A percentile compares a stretch with the other conserved stretches of the same genome.
These are phyloP conservation scores for Plasmopara viticola DNA, from an alignment of 352 stramenopile genomes.

Conservation along the genomic window DNA sequence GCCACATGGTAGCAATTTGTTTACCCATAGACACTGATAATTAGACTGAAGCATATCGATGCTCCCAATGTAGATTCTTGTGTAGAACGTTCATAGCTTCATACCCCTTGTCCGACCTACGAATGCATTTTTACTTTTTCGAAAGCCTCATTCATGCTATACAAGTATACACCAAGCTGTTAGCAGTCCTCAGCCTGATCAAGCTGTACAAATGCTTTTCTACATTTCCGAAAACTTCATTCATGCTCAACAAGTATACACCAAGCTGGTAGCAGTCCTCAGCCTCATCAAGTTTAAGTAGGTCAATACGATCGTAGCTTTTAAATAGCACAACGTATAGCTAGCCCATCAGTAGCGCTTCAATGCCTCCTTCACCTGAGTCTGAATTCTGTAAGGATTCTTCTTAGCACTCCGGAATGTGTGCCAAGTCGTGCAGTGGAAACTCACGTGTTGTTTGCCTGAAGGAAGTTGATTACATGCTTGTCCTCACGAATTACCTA, in stretches of 20 bases:
- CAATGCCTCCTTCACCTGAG: constrained; percentile 7
- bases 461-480: not conserved
- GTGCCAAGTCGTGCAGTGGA: constrained; percentile 7
- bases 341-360: constrained; percentile 6
- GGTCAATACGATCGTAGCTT: constrained; percentile 5
- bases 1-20: too few species aligned
- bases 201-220: too few species aligned
- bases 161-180: constrained; percentile 4
- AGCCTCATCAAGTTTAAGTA: constrained; percentile 8
- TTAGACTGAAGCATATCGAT: constrained; percentile 1
- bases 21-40: too few species aligned
- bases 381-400: constrained; percentile 5
- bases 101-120: not conserved
- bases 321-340: constrained; percentile 1
- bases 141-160: not conserved
- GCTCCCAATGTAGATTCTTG: constrained; percentile 1
- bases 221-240: constrained; percentile 2
- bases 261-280: constrained; percentile 5
- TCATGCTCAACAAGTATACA: constrained; percentile 4
- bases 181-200: constrained; percentile 8
- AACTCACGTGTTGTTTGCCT: not conserved
- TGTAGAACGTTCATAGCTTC: not conserved
- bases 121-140: not conserved
- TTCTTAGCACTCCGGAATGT: constrained; percentile 1
- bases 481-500: not conserved